These are phyloP conservation scores for Ceratobasidium papillatum DNA, from an alignment of 1,284 basidiomycete species.

Conservation along the genomic window DNA sequence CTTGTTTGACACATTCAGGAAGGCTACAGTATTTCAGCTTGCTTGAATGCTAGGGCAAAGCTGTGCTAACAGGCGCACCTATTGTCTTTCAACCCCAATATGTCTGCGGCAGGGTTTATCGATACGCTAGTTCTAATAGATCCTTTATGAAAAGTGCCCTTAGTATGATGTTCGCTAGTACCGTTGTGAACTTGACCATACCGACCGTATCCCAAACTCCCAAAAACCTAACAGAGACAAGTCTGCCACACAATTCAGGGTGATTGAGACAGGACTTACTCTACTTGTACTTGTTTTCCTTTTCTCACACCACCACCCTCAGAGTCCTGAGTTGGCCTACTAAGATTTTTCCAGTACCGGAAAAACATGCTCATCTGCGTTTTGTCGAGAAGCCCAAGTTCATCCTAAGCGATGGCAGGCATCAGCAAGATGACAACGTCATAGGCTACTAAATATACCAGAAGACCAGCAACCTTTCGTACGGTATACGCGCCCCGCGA, in stretches of 20 bases:
- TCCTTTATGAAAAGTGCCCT: not conserved
- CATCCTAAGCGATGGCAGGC: too few species aligned
- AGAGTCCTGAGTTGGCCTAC: not conserved
- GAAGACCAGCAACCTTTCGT: conserved; percentile 38
- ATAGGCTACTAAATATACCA: conserved; percentile 11
- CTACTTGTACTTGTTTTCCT: not conserved
- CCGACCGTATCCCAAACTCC: conserved; percentile 33
- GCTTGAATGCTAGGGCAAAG: not conserved
- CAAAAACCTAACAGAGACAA: not conserved
- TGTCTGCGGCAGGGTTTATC: not conserved
- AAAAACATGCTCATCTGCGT: conserved; percentile 39
- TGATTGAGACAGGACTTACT: not conserved
- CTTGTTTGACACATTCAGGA: conserved; percentile 13
- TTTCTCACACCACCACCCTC: not conserved
- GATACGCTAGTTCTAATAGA: not conserved
- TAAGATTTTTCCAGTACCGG: not conserved
- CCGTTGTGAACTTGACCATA: not conserved
- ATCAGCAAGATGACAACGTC: not conserved
- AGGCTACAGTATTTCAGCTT: conserved; percentile 10
- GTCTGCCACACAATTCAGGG: not conserved
- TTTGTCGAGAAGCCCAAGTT: conserved; percentile 32
- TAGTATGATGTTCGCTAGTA: not conserved
- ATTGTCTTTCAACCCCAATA: not conserved
- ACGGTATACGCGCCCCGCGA: conserved; percentile 42
- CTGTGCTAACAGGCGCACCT: not conserved